These are phyloP conservation scores for Meyerozyma carpophila DNA, from an alignment of 1,139 yeast genomes.

Conservation along the genomic window DNA sequence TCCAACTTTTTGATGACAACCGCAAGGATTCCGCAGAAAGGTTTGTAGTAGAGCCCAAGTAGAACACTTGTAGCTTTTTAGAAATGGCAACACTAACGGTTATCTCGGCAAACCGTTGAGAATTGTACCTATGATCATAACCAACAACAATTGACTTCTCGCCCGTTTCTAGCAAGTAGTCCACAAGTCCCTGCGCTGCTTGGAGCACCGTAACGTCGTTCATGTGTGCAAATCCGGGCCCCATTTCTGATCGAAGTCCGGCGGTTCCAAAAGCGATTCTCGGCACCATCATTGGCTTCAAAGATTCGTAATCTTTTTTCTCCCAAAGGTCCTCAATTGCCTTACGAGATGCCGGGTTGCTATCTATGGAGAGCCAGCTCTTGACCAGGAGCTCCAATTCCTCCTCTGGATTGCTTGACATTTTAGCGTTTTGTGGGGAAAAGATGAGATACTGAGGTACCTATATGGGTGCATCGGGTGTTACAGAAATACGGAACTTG, in stretches of 20 bases:
- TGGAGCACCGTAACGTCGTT: constrained; percentile 86
- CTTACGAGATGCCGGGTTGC: constrained; percentile 47
- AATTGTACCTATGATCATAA: constrained; percentile 85
- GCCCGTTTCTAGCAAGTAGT: constrained; percentile 35
- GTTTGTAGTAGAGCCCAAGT: constrained; percentile 38
- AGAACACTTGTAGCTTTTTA: constrained; percentile 67
- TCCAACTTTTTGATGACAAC: constrained; percentile 7
- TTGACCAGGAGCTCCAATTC: constrained; percentile 32
- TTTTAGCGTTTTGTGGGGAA: neutral
- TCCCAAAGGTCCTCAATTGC: constrained; percentile 51
- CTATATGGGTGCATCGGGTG: neutral
- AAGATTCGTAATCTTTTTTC: constrained; percentile 32
- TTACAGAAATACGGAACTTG: neutral
- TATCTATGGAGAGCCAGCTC: constrained; percentile 36
- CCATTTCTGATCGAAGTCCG: constrained; percentile 82
- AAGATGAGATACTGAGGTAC: neutral
- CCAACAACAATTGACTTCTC: constrained; percentile 66
- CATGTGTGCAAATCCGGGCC: constrained; percentile 85
- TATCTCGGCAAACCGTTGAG: constrained; percentile 72
- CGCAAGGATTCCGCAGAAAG: constrained; percentile 27
- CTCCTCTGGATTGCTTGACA: neutral
- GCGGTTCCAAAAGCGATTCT: constrained; percentile 91
- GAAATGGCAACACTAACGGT: constrained; percentile 69
- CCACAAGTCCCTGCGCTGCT: constrained; percentile 87
- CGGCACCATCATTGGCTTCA: constrained; percentile 45